Evolutionary conservation across 1,284 basidiomycete genomes (phyloP).

Genomic region (Malassezia restricta): DNA sequence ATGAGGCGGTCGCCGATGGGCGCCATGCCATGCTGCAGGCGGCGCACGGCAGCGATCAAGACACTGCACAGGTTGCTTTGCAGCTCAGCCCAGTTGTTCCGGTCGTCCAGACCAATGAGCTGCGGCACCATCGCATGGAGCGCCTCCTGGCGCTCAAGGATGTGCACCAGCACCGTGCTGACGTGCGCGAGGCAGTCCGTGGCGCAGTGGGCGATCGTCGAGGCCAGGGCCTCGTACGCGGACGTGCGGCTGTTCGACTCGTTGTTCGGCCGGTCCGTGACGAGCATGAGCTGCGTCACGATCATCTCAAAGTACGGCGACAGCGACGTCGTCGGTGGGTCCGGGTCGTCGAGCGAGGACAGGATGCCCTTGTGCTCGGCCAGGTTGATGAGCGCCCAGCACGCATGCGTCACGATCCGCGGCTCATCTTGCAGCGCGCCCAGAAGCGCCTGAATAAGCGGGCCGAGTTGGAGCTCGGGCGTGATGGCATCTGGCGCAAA

Average conservation of each 20-base stretch:
- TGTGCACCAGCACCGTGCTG: slow-evolving; percentile 67
- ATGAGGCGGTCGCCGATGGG: slow-evolving; percentile 88
- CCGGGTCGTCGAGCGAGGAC: slow-evolving; percentile 50
- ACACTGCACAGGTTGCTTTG: slow-evolving; percentile 83
- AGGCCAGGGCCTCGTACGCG: slow-evolving; percentile 87
- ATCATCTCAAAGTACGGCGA: slow-evolving; percentile 75
- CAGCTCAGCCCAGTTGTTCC: slow-evolving; percentile 97
- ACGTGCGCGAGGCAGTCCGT: slow-evolving; percentile 69
- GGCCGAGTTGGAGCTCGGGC: slow-evolving; percentile 73
- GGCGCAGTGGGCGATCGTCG: slow-evolving; percentile 69
- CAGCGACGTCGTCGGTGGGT: slow-evolving; percentile 54
- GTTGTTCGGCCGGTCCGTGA: slow-evolving; percentile 58
- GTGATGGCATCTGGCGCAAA: slow-evolving; percentile 75
- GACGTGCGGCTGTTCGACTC: slow-evolving; percentile 87
- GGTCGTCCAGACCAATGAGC: slow-evolving; percentile 85
- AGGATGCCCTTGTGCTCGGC: slow-evolving; percentile 36
- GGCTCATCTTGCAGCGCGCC: slow-evolving; percentile 68
- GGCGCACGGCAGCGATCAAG: slow-evolving; percentile 46
- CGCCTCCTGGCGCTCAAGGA: slow-evolving; percentile 78
- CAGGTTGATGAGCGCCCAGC: slow-evolving; percentile 92
- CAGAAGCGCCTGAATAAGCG: slow-evolving; percentile 71
- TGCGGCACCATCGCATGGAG: slow-evolving; percentile 62
- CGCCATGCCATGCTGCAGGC: slow-evolving; percentile 68
- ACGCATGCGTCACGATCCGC: slow-evolving; percentile 82
- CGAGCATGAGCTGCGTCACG: slow-evolving; percentile 29